These are phyloP conservation scores for Clonostachys rosea DNA, from an alignment of 2,329 filamentous ascomycete genomes.

Conservation along the genomic window DNA sequence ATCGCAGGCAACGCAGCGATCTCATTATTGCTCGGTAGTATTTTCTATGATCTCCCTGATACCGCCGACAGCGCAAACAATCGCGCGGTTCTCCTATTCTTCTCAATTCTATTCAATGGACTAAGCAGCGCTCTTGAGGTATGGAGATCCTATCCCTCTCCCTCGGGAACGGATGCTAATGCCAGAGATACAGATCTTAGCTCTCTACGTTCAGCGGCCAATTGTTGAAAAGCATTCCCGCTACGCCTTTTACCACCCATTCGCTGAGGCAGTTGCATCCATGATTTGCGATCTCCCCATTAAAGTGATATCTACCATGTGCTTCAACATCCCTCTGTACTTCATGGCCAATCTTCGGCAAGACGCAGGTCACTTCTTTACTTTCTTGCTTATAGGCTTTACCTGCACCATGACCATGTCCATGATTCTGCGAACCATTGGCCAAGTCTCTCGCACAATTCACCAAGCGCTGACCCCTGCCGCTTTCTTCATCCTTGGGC, in stretches of 20 bases:
- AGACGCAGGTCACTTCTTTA: constrained; percentile 39
- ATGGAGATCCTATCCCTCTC: not conserved
- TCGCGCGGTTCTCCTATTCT: constrained; percentile 39
- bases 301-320: constrained; percentile 27
- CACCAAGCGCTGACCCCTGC: constrained; percentile 50
- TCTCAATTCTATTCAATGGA: constrained; percentile 44
- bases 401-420: constrained; percentile 49
- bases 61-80: constrained; percentile 60
- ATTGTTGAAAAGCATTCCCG: constrained; percentile 27
- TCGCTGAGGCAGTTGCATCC: constrained; percentile 17
- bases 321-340: constrained; percentile 39
- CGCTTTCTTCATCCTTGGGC: constrained; percentile 50
- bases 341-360: constrained; percentile 40
- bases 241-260: constrained; percentile 26
- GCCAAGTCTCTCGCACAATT: constrained; percentile 62
- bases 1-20: constrained; percentile 74
- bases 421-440: constrained; percentile 71
- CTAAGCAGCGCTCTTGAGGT: constrained; percentile 53
- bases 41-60: constrained; percentile 65
- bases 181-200: constrained; percentile 36
- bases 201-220: constrained; percentile 32
- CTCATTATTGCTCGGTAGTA: constrained; percentile 67
- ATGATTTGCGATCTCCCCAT: constrained; percentile 33
- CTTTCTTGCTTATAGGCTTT: constrained; percentile 39
- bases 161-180: constrained; percentile 31